Evolutionary conservation across 371 early-diverging fungal species (phyloP).

Genomic region (Amoeboaphelidium occidentale): DNA sequence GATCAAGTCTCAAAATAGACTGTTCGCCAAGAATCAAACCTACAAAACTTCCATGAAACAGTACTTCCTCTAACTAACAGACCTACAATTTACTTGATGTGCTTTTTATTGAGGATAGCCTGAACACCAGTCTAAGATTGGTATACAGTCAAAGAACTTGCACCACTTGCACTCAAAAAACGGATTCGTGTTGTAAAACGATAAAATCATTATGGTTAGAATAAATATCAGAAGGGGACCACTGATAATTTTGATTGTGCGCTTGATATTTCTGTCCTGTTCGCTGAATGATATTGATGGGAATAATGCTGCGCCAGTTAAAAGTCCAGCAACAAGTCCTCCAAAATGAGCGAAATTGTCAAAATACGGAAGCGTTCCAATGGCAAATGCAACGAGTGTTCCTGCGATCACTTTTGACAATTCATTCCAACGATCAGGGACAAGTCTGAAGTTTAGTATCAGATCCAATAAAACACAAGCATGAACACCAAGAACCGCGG

Average conservation of each 20-base stretch:
- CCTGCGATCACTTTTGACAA: not conserved
- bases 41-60: no score
- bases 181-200: not conserved
- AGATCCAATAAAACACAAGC: not conserved
- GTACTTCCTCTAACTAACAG: no score
- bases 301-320: not conserved
- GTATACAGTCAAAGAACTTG: not conserved
- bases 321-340: not conserved
- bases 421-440: not conserved
- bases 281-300: not conserved
- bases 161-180: not conserved
- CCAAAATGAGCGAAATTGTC: conserved; percentile 1
- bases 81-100: no score
- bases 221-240: not conserved
- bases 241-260: not conserved
- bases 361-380: not conserved
- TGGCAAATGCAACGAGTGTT: not conserved
- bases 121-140: not conserved
- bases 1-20: no score
- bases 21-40: no score
- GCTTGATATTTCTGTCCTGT: not conserved
- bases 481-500: not conserved
- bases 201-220: not conserved
- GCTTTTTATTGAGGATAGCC: no score
- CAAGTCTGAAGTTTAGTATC: not conserved